A percentile compares a stretch with the other conserved stretches of the same genome.
Conservation (phyloP, 352 stramenopile genomes). For the Elongisporangium anandrum region DNA sequence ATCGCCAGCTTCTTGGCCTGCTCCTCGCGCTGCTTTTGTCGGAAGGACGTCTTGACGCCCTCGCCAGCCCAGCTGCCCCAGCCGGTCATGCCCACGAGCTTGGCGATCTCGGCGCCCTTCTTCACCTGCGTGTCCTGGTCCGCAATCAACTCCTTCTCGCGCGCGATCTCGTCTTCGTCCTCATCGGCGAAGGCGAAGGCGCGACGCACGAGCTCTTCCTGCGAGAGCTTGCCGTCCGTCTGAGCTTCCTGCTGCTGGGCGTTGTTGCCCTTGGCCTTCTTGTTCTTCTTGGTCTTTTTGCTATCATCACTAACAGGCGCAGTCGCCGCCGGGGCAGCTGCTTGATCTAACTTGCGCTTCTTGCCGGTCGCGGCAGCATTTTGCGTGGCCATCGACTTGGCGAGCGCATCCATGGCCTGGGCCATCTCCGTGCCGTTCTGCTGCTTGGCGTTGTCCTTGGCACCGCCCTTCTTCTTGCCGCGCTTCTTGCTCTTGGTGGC, state of each 20-base stretch:
- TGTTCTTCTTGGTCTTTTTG: slow-evolving; percentile 36
- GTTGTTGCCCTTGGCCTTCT: slow-evolving; percentile 24
- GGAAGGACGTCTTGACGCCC: slow-evolving; percentile 70
- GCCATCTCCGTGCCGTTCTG: slow-evolving; percentile 34
- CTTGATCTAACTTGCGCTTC: slow-evolving; percentile 46
- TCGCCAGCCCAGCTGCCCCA: slow-evolving; percentile 91
- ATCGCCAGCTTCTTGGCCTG: slow-evolving; percentile 64
- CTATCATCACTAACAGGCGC: slow-evolving; percentile 7
- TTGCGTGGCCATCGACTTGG: slow-evolving; percentile 35
- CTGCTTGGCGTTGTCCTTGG: slow-evolving; percentile 25
- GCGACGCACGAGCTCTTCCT: slow-evolving; percentile 93
- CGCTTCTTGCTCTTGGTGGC: slow-evolving; percentile 59
- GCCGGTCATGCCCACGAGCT: slow-evolving; percentile 80
- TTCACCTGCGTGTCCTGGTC: slow-evolving; percentile 61
- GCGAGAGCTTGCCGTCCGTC: slow-evolving; percentile 26
- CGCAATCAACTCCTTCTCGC: slow-evolving; percentile 88
- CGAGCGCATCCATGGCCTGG: slow-evolving; percentile 56
- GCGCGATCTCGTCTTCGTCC: slow-evolving; percentile 92
- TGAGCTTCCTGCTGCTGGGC: slow-evolving; percentile 8
- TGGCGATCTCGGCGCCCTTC: slow-evolving; percentile 72
- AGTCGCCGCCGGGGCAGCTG: background rate
- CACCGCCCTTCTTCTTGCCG: slow-evolving; percentile 61
- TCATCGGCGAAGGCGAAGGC: slow-evolving; percentile 94
- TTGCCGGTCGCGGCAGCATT: slow-evolving; percentile 26
- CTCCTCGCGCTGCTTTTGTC: slow-evolving; percentile 80